Percentiles rank a stretch among this genome's conserved stretches.
phyloP scores from a whole-genome alignment of 139 green algal genomes.

The Astrephomene gubernaculifera region DNA sequence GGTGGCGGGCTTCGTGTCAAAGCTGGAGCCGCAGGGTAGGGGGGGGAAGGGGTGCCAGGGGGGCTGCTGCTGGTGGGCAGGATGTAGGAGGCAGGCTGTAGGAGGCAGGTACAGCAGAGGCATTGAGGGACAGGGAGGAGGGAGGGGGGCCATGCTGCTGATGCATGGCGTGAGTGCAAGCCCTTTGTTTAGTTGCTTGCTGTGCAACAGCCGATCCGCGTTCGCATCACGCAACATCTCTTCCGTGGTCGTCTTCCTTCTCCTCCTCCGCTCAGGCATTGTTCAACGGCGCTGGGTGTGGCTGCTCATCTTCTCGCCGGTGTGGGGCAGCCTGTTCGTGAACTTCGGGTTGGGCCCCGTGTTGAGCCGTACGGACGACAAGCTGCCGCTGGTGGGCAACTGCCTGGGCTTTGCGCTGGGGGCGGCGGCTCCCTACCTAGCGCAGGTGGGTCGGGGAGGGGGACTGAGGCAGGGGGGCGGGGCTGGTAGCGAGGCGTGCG shows the following conservation, averaged over 20 bases:
- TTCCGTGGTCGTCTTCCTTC: neutral
- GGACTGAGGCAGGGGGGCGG: neutral
- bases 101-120: too few species aligned
- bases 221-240: neutral
- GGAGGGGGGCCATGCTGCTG: too few species aligned
- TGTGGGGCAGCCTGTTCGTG: constrained; percentile 80
- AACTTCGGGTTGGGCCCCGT: constrained; percentile 85
- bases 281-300: constrained; percentile 73
- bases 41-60: neutral
- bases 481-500: too few species aligned
- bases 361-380: constrained; percentile 71
- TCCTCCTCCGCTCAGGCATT: constrained; percentile 54
- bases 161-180: too few species aligned
- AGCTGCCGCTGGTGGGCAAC: constrained; percentile 68
- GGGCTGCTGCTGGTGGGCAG: neutral
- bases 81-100: too few species aligned
- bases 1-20: constrained; percentile 66
- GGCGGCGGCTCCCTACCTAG: constrained; percentile 36
- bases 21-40: constrained; percentile 71
- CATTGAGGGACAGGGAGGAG: too few species aligned
- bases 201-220: neutral
- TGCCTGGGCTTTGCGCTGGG: constrained; percentile 56
- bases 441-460: neutral
- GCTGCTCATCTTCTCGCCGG: constrained; percentile 76
- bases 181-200: too few species aligned